Base-by-base conservation (phyloP, 371 early-diverging fungal species). In the Smittium mucronatum region DNA sequence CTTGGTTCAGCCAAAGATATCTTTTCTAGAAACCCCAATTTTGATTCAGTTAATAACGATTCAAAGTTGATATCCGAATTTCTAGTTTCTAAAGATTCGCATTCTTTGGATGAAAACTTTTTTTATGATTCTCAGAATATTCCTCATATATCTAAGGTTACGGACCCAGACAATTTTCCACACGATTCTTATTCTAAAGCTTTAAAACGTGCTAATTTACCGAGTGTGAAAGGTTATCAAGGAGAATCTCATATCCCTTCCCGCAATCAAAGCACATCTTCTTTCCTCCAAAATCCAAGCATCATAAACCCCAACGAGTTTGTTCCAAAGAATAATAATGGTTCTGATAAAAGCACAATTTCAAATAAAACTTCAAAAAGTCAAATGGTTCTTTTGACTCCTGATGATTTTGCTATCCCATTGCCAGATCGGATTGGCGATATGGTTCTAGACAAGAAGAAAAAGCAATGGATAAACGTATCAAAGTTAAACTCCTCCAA, bases 391-490 rank as follows among this genome's bases (percentile, higher is more conserved):
- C 63, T 78, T 35, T 66, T 77, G 2, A 77, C 75, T 17, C 78
- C 78, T 8, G 70, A 72, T 31, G 78, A 77, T 61, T 75, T 78
- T 65, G 61, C 68, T 58, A 69, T 32, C 29, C 78, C 75, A 26
- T 34, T 77, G 57, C 78, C 78, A 1, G 70, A 78, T n/a, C 77
- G 78, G 15, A 63, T 77, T n/a, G 78, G 78, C 64, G 72, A 77
- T 47, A 77, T 77, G 78, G 77, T 77, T 1, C 63, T 77, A 30
- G 78, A 77, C 36, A 70, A 69, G 69, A 70, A 63, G 29, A 33
- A 70, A 16, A 78, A 78, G 35, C 77, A 77, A 34, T 77, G 78
- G 78, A 75, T 77, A 28, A 61, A 77, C 30, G 75, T 77, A 15
- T 68, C 57, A 70, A 74, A 77, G 36, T 71, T 47, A 47, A 47